These are phyloP conservation scores for Venturiaceae sp. DNA, from an alignment of 2,329 filamentous ascomycete genomes.

Conservation along the genomic window DNA sequence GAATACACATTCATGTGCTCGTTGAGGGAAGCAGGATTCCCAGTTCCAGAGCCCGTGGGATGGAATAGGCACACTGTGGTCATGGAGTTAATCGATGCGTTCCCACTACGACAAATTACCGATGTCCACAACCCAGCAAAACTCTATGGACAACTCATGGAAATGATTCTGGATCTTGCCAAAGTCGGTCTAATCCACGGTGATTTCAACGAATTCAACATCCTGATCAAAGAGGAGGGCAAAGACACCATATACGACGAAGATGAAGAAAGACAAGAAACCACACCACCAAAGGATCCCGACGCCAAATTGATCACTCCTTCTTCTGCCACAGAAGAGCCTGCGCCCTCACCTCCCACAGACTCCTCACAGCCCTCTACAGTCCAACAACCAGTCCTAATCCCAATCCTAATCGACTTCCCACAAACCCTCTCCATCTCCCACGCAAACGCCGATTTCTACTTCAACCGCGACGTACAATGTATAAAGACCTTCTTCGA, in stretches of 20 bases:
- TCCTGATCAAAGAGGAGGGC: slow-evolving; percentile 67
- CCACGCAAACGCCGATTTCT: slow-evolving; percentile 88
- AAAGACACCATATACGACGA: slow-evolving; percentile 15
- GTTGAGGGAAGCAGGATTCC: slow-evolving; percentile 72
- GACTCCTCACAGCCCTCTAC: slow-evolving; percentile 17
- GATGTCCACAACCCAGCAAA: slow-evolving; percentile 70
- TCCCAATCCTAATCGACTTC: slow-evolving; percentile 90
- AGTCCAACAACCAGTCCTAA: slow-evolving; percentile 39
- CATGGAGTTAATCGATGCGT: slow-evolving; percentile 89
- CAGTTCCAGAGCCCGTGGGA: slow-evolving; percentile 76
- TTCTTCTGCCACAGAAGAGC: slow-evolving; percentile 16
- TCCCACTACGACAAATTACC: slow-evolving; percentile 81
- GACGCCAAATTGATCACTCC: slow-evolving; percentile 15
- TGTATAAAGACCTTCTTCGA: slow-evolving; percentile 95
- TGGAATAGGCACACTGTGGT: slow-evolving; percentile 94
- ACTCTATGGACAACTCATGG: slow-evolving; percentile 88
- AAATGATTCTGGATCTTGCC: slow-evolving; percentile 74
- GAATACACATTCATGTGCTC: slow-evolving; percentile 93
- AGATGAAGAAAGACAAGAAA: slow-evolving; percentile 9
- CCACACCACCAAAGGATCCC: not conserved
- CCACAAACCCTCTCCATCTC: slow-evolving; percentile 97
- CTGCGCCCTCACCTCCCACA: slow-evolving; percentile 1
- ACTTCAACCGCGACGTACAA: slow-evolving; percentile 91
- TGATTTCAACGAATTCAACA: slow-evolving; percentile 99
- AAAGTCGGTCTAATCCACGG: slow-evolving; percentile 88